phyloP scores from a whole-genome alignment of 179 eudicot species.

The Silene noctiflora region DNA sequence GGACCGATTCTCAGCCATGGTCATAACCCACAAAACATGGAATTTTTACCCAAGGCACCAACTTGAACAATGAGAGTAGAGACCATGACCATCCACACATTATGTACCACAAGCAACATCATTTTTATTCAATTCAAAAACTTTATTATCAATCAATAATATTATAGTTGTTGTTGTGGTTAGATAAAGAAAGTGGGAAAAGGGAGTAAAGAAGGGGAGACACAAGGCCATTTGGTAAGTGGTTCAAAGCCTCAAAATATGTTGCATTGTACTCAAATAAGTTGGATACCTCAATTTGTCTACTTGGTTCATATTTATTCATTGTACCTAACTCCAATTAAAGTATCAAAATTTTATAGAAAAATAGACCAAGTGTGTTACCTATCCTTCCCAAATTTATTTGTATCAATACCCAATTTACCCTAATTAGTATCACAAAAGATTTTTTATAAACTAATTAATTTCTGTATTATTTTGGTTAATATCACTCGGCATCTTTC shows the following conservation, averaged over 20 bases:
- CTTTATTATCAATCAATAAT: background rate
- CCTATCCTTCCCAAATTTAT: background rate
- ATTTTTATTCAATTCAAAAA: background rate
- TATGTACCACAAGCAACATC: background rate
- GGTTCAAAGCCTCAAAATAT: background rate
- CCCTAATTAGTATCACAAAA: background rate
- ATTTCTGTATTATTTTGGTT: no score
- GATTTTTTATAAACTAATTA: background rate
- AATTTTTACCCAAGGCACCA: no score
- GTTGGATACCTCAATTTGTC: background rate
- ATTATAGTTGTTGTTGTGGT: background rate
- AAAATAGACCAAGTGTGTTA: background rate
- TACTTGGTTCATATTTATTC: background rate
- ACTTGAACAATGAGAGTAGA: no score
- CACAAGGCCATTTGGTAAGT: slow-evolving; percentile 7
- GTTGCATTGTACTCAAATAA: background rate
- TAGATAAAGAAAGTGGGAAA: slow-evolving; percentile 14
- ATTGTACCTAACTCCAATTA: slow-evolving; percentile 8
- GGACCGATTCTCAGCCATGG: no score
- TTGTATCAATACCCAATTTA: background rate
- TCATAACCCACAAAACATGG: no score
- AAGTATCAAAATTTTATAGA: background rate
- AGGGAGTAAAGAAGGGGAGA: background rate
- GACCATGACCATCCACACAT: no score
- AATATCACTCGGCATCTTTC: no score